These are phyloP conservation scores for Myxozyma vanderwaltii DNA, from an alignment of 805 yeast genomes.

Conservation along the genomic window DNA sequence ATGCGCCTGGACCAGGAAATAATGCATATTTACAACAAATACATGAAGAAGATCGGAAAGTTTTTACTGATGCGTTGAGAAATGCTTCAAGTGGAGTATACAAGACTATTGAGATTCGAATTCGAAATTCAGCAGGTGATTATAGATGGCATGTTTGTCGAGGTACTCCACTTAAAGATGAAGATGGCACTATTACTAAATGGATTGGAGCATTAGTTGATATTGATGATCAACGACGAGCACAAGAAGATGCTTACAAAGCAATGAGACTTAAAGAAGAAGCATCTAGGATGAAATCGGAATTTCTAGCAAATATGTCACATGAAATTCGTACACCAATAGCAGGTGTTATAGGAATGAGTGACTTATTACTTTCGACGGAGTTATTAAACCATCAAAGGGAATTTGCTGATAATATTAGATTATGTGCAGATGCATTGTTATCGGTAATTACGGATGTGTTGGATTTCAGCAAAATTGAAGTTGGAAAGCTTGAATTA, in stretches of 20 bases:
- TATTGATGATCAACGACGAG: slow-evolving; percentile 35
- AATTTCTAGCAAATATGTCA: slow-evolving; percentile 58
- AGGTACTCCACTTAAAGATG: slow-evolving; percentile 26
- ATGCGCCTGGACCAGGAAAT: slow-evolving; percentile 28
- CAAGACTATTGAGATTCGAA: slow-evolving; percentile 27
- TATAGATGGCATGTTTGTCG: slow-evolving; percentile 35
- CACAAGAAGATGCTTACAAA: slow-evolving; percentile 33
- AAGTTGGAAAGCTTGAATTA: slow-evolving; percentile 55
- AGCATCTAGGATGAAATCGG: slow-evolving; percentile 46
- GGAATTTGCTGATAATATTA: slow-evolving; percentile 57
- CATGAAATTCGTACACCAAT: slow-evolving; percentile 61
- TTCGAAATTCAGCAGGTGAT: slow-evolving; percentile 22
- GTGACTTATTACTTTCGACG: slow-evolving; percentile 54
- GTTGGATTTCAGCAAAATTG: slow-evolving; percentile 56
- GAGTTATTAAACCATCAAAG: slow-evolving; percentile 48
- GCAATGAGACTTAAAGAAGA: slow-evolving; percentile 33
- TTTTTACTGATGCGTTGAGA: slow-evolving; percentile 16
- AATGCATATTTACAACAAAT: slow-evolving; percentile 26
- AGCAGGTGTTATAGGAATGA: slow-evolving; percentile 54
- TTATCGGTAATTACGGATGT: slow-evolving; percentile 57
- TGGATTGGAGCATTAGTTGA: slow-evolving; percentile 35
- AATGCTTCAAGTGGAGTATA: slow-evolving; percentile 17
- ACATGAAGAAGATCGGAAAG: slow-evolving; percentile 30
- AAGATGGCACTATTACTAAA: slow-evolving; percentile 26
- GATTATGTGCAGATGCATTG: slow-evolving; percentile 54